Percentiles rank a stretch among this genome's conserved stretches.
phyloP scores from a whole-genome alignment of 1,284 basidiomycete genomes.

The Cutaneotrichosporon sp. region DNA sequence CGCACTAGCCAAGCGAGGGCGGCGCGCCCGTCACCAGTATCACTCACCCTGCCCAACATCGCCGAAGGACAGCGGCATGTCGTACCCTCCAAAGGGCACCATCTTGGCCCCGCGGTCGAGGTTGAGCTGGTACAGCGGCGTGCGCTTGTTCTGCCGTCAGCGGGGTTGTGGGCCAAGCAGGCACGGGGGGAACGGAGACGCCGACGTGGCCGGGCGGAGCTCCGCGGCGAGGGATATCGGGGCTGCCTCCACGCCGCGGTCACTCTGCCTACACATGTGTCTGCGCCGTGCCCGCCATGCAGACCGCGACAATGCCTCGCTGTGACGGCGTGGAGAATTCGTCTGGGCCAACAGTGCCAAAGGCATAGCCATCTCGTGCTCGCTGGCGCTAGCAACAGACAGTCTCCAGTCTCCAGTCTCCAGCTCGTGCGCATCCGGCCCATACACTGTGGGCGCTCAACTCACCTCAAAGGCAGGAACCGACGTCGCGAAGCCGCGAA shows the following conservation, averaged over 20 bases:
- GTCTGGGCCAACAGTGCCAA: no score
- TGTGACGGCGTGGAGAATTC: no score
- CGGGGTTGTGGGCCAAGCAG: not conserved
- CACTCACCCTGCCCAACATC: constrained; percentile 70
- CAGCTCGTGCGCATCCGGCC: not conserved
- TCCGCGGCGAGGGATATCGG: no score
- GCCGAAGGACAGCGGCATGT: constrained; percentile 88
- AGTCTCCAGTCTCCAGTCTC: no score
- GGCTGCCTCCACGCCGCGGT: no score
- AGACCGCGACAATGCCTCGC: no score
- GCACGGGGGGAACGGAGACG: no score
- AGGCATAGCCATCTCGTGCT: no score
- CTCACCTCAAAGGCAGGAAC: constrained; percentile 19
- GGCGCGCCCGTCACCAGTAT: constrained; percentile 3
- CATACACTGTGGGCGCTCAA: no score
- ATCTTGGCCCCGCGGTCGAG: constrained; percentile 80
- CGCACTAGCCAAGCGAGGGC: not conserved
- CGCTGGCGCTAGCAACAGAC: no score
- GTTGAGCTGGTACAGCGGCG: constrained; percentile 88
- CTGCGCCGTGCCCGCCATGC: not conserved
- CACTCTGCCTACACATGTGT: no score
- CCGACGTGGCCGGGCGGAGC: no score
- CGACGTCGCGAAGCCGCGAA: constrained; percentile 21
- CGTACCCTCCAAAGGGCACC: constrained; percentile 93
- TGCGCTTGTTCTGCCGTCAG: constrained; percentile 53